These are phyloP conservation scores for Camellia oleifera DNA, from an alignment of 179 eudicot genomes.

Conservation along the genomic window DNA sequence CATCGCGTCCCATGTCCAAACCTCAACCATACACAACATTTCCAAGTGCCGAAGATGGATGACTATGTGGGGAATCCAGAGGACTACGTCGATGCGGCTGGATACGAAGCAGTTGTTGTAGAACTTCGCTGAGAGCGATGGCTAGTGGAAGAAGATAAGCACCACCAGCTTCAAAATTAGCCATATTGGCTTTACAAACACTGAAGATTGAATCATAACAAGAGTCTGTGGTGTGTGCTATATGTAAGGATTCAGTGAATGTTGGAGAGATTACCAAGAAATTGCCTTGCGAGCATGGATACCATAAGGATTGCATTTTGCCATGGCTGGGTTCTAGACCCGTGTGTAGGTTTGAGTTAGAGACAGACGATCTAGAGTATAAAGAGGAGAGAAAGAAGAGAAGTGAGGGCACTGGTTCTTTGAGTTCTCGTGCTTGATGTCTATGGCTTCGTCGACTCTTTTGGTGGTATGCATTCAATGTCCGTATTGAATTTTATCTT, in stretches of 20 bases:
- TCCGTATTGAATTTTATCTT: background rate
- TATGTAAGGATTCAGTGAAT: slow-evolving; percentile 9
- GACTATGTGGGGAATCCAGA: too few species aligned
- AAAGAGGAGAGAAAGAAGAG: slow-evolving; percentile 53
- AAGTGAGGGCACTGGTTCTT: slow-evolving; percentile 12
- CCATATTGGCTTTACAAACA: slow-evolving; percentile 35
- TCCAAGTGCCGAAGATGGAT: slow-evolving; percentile 24
- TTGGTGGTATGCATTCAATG: background rate
- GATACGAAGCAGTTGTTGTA: slow-evolving; percentile 68
- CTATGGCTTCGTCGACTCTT: slow-evolving; percentile 3
- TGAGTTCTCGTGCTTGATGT: slow-evolving; percentile 7
- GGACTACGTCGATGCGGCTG: background rate
- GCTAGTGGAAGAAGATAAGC: slow-evolving; percentile 66
- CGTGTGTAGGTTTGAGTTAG: slow-evolving; percentile 76
- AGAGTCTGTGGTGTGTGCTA: slow-evolving; percentile 48
- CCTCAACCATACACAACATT: too few species aligned
- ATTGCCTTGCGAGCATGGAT: slow-evolving; percentile 52
- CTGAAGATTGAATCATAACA: slow-evolving; percentile 35
- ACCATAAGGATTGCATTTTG: slow-evolving; percentile 47
- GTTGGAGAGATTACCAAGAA: slow-evolving; percentile 62
- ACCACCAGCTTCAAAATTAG: slow-evolving; percentile 69
- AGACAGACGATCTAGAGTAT: slow-evolving; percentile 17
- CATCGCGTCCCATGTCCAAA: too few species aligned
- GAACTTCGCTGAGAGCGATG: slow-evolving; percentile 63
- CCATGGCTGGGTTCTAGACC: slow-evolving; percentile 79